These are phyloP conservation scores for Boletales sp. DNA, from an alignment of 768 basidiomycete species.

Conservation along the genomic window DNA sequence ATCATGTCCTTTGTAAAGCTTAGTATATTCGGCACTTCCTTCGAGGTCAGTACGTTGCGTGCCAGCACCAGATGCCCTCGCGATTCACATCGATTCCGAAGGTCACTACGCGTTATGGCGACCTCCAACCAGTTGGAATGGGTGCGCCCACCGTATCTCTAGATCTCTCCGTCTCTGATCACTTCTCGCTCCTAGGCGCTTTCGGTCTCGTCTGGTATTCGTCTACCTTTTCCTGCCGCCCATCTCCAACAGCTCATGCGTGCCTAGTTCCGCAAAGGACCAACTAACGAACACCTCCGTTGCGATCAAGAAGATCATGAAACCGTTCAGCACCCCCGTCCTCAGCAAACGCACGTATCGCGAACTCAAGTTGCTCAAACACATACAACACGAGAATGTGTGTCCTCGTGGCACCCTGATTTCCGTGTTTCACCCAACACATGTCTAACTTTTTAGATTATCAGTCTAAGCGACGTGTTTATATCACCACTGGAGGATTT, in stretches of 20 bases:
- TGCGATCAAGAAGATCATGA: conserved; percentile 99
- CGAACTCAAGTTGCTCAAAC: conserved; percentile 96
- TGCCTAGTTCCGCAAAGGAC: conserved; percentile 82
- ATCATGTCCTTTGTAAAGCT: conserved; percentile 95
- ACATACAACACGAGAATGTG: conserved; percentile 99
- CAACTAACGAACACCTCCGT: conserved; percentile 92
- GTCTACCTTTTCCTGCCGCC: conserved; percentile 10
- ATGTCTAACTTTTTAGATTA: conserved; percentile 58
- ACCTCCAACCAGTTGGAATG: conserved; percentile 99
- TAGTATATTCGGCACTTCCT: conserved; percentile 97
- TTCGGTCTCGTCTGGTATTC: conserved; percentile 95
- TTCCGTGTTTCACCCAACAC: conserved; percentile 5
- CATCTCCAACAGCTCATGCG: conserved; percentile 7
- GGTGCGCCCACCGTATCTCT: conserved; percentile 49
- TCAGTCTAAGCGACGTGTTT: conserved; percentile 98
- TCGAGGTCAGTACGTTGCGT: conserved; percentile 59
- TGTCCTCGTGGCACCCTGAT: conserved; percentile 5
- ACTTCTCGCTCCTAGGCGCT: conserved; percentile 50
- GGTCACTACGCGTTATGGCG: conserved; percentile 98
- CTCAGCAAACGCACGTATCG: conserved; percentile 96
- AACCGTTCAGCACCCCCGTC: conserved; percentile 99
- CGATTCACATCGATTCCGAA: conserved; percentile 33
- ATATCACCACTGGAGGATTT: conserved; percentile 99
- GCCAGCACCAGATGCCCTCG: conserved; percentile 12
- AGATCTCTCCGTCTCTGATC: conserved; percentile 11